Percentiles rank a stretch among this genome's conserved stretches.
phyloP scores from a whole-genome alignment of 257 asterid species.

The Linderniella brevidens region DNA sequence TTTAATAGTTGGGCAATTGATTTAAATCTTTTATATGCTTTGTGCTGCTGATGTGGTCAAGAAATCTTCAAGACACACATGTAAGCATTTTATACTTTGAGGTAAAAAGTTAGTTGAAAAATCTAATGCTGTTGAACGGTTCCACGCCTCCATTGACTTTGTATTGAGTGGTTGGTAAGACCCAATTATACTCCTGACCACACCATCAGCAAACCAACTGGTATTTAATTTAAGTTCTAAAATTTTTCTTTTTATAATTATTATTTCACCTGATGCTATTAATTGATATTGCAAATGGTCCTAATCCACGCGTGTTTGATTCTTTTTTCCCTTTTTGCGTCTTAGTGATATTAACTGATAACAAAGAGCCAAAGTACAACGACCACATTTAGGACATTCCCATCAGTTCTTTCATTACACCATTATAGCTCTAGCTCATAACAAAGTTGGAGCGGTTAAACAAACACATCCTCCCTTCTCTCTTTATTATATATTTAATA shows the following conservation, averaged over 20 bases:
- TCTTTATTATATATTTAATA: neutral
- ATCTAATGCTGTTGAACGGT: neutral
- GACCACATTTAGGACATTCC: neutral
- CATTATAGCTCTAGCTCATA: neutral
- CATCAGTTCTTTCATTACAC: neutral
- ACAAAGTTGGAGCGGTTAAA: constrained; percentile 3
- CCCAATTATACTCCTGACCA: neutral
- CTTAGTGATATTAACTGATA: neutral
- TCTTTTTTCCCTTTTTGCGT: no score
- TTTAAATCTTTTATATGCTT: no score
- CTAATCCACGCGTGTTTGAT: neutral
- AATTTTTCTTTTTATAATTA: no score
- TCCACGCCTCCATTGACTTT: neutral
- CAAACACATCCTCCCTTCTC: neutral
- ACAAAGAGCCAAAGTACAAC: neutral
- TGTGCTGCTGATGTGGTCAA: no score
- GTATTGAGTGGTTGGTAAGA: neutral
- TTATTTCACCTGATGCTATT: no score
- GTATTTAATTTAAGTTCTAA: no score
- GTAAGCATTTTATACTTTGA: no score
- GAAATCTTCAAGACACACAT: no score
- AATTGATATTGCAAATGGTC: neutral
- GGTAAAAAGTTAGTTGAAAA: no score
- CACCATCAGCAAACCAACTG: no score
- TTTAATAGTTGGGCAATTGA: no score